These are phyloP conservation scores for Fagopyrum homotropicum DNA, from an alignment of 148 eudicot species.

Conservation along the genomic window DNA sequence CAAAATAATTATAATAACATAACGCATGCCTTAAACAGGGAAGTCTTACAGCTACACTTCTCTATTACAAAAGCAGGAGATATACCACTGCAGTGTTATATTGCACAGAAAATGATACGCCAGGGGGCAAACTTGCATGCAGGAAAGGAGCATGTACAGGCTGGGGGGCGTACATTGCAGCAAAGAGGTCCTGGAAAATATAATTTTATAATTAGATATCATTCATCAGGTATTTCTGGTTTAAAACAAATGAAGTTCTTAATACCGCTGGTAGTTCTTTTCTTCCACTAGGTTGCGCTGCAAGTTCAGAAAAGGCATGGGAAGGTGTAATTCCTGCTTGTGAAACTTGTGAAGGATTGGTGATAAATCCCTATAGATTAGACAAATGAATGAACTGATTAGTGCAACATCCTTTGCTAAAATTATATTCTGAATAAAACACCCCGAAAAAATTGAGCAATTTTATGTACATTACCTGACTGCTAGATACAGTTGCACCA, in stretches of 20 bases:
- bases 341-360: slow-evolving; percentile 31
- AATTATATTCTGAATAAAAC: background rate
- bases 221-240: background rate
- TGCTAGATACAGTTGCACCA: slow-evolving; percentile 21
- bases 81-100: slow-evolving; percentile 60
- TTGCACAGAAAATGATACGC: slow-evolving; percentile 53
- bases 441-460: slow-evolving; percentile 18
- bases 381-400: slow-evolving; percentile 1
- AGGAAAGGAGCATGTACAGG: slow-evolving; percentile 55
- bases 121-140: slow-evolving; percentile 53
- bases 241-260: slow-evolving; percentile 11
- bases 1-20: slow-evolving; percentile 5
- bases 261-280: slow-evolving; percentile 70
- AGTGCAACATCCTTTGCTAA: background rate
- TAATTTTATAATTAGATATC: slow-evolving; percentile 1
- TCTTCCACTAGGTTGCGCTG: slow-evolving; percentile 37
- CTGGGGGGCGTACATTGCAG: slow-evolving; percentile 40
- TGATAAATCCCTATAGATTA: slow-evolving; percentile 27
- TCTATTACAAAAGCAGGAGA: background rate
- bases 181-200: slow-evolving; percentile 59
- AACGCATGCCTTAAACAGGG: background rate
- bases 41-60: background rate
- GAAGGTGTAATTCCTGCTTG: slow-evolving; percentile 25
- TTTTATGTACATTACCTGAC: slow-evolving; percentile 18
- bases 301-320: slow-evolving; percentile 18